Evolutionary conservation across 1,284 basidiomycete genomes (phyloP), one percentile per base, ranked within the genome.

Genomic region (Naganishia sp.): DNA sequence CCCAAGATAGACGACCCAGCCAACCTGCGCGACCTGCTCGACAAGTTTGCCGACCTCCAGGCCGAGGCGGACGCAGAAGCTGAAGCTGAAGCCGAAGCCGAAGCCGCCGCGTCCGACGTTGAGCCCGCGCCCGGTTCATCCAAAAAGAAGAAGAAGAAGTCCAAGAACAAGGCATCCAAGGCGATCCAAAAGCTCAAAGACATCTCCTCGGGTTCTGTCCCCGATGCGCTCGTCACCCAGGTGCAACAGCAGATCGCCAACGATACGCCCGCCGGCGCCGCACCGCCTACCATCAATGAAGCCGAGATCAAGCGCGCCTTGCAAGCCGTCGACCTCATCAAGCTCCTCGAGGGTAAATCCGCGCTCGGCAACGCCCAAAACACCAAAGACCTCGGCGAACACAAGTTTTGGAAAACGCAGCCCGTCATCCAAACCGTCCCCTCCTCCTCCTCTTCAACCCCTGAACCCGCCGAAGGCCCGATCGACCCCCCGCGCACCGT

Each of bases 351-450:
- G 60, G 74, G 77, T 23, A 72, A 77, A 74, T 61, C 71, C n/a
- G 77, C 75, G 9, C 43, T 76, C 41, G 77, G 77, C 7, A 74
- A 76, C 66, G 74, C 77, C 43, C 71, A 69, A 1, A 88, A 87
- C 72, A 87, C 85, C 74, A 90, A 92, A 80, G 85, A 90, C 70
- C 83, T 89, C 72, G 90, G 88, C 32, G 88, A 89, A 74, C 92
- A 95, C 78, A 95, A 95, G 92, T 97, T 97, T 81, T 97, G 94
- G 94, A 86, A 83, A 50, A 96, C 94, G 4, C 94, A 97, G 79
- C 96, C 96, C 3, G 96, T 99, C 9, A 89, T 90, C 52, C 92
- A 96, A 47, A 62, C 52, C 41, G 68, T 32, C 28, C 25, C 4
- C 25, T 6, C 7, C 32, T 25, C 15, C 46, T 50, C 32, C 21